These are phyloP conservation scores for Aureobasidium sp. DNA, from an alignment of 2,329 filamentous ascomycete species.

Conservation along the genomic window DNA sequence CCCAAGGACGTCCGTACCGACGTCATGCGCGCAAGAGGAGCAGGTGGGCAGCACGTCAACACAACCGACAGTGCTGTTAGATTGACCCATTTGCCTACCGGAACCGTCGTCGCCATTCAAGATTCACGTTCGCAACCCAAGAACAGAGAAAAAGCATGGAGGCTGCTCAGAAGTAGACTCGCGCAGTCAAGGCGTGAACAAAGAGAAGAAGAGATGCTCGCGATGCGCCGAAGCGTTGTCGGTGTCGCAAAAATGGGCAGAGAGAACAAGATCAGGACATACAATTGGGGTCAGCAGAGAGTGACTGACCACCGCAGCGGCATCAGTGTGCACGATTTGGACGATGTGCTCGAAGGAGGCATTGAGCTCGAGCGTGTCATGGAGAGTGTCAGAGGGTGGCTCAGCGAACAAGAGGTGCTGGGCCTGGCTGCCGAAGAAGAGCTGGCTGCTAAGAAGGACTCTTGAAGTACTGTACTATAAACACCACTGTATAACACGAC, in stretches of 20 bases:
- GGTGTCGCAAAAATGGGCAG: constrained; percentile 73
- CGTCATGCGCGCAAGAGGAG: constrained; percentile 85
- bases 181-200: constrained; percentile 73
- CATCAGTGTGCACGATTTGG: constrained; percentile 68
- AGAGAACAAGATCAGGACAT: constrained; percentile 89
- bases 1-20: constrained; percentile 74
- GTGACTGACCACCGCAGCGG: constrained; percentile 86
- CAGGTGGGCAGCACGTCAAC: constrained; percentile 96
- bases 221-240: constrained; percentile 68
- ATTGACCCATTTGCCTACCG: constrained; percentile 82
- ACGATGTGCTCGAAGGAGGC: constrained; percentile 69
- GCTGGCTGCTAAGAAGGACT: constrained; percentile 8
- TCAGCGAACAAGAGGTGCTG: constrained; percentile 66
- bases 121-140: constrained; percentile 83
- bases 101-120: constrained; percentile 82
- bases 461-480: not conserved
- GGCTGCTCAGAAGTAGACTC: constrained; percentile 69
- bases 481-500: not conserved
- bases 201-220: constrained; percentile 70
- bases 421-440: constrained; percentile 46
- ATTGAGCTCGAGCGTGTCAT: constrained; percentile 67
- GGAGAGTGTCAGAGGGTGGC: constrained; percentile 68
- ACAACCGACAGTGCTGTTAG: constrained; percentile 95
- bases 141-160: constrained; percentile 84
- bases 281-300: constrained; percentile 70